Base-by-base conservation (phyloP, 768 basidiomycete genomes). In the Neoboletus magnificus region DNA sequence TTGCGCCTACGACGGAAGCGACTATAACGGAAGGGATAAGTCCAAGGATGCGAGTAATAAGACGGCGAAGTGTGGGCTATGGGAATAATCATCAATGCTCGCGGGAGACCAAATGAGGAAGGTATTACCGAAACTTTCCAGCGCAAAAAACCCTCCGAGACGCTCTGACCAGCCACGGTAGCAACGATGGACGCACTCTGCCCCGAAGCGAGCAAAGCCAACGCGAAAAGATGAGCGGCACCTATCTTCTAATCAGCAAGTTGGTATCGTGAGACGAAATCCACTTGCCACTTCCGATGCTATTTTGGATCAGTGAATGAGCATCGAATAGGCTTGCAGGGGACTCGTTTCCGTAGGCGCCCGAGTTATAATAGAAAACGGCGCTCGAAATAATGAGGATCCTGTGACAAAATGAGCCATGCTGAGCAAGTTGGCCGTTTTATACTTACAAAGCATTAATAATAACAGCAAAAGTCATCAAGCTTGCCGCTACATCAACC, bases 171-270 rank as follows among this genome's bases (percentile, higher is more conserved):
- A 1, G 91, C 87, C 13, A 96, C 80, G 0, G 93, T 97, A 11
- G 91, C 93, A 4, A 96, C 87, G 48, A 97, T 81, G 9, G 88
- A 89, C 0, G 95, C 90, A 59, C 90, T 90, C 78, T 97, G 93
- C 3, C 95, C 94, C 2, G 92, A 78, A 33, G 86, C 84, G 13
- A 98, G 79, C 15, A 98, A 74, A 3, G 91, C 91, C 40, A 98
- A 66, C 2, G 95, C 94, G 63, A 97, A 98, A 39, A 97, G 73
- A n/a, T 84, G 82, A 0, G 89, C 94, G 9, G 91, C 86, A 39
- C 81, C 91, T 91, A 55, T 32, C 20, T 42, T 6, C 35, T 25
- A n/a, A 48, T 59, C 36, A 54, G 48, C 9, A 58, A 57, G 18
- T 11, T 35, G 23, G 25, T n/a, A 37, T 23, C 0, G 10, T 4